Conservation (phyloP, 371 early-diverging fungal genomes). For the Mortierella sp. region DNA sequence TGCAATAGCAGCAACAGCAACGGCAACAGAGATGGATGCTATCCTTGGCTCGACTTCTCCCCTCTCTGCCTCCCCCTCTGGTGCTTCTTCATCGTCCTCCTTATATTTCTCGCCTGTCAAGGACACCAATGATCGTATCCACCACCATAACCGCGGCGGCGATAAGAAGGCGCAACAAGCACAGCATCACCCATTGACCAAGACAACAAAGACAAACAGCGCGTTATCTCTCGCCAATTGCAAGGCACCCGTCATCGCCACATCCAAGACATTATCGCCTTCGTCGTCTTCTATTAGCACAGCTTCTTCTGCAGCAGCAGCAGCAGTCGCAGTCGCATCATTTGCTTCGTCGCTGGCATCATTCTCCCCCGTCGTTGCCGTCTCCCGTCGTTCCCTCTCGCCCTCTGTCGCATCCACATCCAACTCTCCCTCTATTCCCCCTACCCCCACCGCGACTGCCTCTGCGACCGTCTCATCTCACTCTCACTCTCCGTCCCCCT, state of each 20-base stretch:
- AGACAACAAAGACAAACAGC: background rate
- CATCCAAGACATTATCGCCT: background rate
- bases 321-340: background rate
- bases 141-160: background rate
- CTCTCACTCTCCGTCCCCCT: no score
- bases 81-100: background rate
- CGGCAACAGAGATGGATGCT: background rate
- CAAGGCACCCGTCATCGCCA: background rate
- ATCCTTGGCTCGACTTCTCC: background rate
- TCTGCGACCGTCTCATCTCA: no score
- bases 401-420: slow-evolving; percentile 3
- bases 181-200: background rate
- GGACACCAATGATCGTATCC: background rate
- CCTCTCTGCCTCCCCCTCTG: background rate
- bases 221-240: slow-evolving; percentile 10
- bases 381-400: background rate
- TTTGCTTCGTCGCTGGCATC: background rate
- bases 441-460: background rate
- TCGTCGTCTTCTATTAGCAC: background rate
- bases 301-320: no score
- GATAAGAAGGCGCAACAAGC: background rate
- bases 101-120: background rate
- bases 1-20: background rate
- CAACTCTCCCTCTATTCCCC: background rate
- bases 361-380: background rate